Base-by-base conservation (phyloP, 495 filamentous ascomycete species). In the Pseudoneurospora amorphoporcata region DNA sequence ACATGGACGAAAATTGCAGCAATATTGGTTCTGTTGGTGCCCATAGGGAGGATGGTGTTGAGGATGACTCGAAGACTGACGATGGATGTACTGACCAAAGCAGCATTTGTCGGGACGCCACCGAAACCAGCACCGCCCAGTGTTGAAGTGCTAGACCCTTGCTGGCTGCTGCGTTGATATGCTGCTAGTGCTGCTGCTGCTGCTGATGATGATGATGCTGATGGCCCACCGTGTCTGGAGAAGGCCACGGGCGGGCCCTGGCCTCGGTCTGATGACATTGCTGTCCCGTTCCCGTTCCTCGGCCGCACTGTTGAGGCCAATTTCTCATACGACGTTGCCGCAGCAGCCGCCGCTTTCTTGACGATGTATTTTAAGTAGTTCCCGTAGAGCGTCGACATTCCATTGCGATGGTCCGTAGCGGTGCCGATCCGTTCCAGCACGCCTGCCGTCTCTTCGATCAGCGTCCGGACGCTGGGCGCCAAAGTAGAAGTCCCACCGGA, bases 341-440 rank as follows among this genome's bases (percentile, higher is more conserved):
- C 10, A 14, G 70, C 40, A 14, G 43, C 70, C 10, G 71, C 69
- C 5, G 77, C 77, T 61, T 78, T 78, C 19, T 87, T 85, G 38
- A 90, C 84, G 39, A 91, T 82, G 74, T 88, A 86, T 16, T 87
- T 84, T 23, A 91, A 71, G 73, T 90, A 89, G 41, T 88, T 84
- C 5, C 89, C 89, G 75, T 91, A 90, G 16, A 91, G 75, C 2
- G 85, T 83, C 3, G 88, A 89, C 45, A 86, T 84, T 4, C 90
- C 90, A 68, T 89, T 89, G 45, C 90, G 82, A 78, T 92, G 90
- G 32, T 82, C 80, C 0, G 90, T 88, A 3, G 85, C 84, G 5
- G 85, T 87, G 12, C 90, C 90, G 42, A 92, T 90, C 40, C 90
- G 84, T 75, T 92, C 90, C 7, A 92, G 80, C 1, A 92, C 90